Evolutionary conservation across 2,329 filamentous ascomycete species (phyloP).

Genomic region (Amauroascus niger): DNA sequence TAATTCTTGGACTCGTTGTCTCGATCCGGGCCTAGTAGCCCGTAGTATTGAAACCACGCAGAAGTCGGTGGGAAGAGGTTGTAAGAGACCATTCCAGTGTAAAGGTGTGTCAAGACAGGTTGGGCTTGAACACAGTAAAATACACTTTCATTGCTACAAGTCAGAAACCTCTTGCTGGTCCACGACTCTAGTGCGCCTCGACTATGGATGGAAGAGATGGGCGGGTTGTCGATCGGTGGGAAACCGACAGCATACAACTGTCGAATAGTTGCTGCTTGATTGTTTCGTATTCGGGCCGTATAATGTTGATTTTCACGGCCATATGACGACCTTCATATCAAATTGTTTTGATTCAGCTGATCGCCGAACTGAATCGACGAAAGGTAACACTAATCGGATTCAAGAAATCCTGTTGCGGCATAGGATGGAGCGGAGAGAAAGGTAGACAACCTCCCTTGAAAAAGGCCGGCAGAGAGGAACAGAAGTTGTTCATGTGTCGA

Average conservation of each 20-base stretch:
- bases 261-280: neutral
- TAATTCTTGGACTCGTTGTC: neutral
- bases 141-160: constrained; percentile 37
- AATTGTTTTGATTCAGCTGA: neutral
- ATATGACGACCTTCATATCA: neutral
- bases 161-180: constrained; percentile 23
- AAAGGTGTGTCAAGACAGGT: neutral
- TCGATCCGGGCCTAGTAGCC: neutral
- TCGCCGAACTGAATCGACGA: too few relatives aligned
- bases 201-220: neutral
- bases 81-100: constrained; percentile 34
- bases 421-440: neutral
- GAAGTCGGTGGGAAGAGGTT: constrained; percentile 27
- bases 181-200: constrained; percentile 4
- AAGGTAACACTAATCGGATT: too few relatives aligned
- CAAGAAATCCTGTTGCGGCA: neutral
- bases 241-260: neutral
- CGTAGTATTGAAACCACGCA: constrained; percentile 16
- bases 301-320: neutral
- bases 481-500: constrained; percentile 29
- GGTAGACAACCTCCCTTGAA: neutral
- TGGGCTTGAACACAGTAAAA: neutral
- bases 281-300: neutral
- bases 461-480: neutral
- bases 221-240: neutral